A percentile compares a stretch with the other conserved stretches of the same genome.
These are phyloP conservation scores for Paecilomyces dactylethromorphus DNA, from an alignment of 2,329 filamentous ascomycete genomes.

Conservation along the genomic window DNA sequence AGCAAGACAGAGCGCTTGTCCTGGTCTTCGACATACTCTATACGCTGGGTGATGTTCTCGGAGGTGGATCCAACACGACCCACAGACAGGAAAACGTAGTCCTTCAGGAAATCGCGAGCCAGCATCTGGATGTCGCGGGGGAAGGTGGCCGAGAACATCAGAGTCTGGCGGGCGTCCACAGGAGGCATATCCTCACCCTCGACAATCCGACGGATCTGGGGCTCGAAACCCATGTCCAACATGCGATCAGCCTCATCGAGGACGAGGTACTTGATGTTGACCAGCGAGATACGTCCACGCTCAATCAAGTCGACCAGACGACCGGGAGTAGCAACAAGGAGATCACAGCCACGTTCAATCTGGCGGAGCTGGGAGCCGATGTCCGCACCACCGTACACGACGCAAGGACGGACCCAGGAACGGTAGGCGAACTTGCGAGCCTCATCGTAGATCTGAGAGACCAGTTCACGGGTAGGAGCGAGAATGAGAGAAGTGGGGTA, in stretches of 20 bases:
- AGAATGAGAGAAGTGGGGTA: conserved; percentile 94
- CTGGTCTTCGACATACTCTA: conserved; percentile 92
- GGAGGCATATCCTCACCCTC: conserved; percentile 96
- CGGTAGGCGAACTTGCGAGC: conserved; percentile 97
- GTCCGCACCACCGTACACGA: conserved; percentile 98
- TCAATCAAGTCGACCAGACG: conserved; percentile 97
- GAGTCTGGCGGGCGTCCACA: conserved; percentile 80
- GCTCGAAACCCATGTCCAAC: conserved; percentile 99
- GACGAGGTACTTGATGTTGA: conserved; percentile 98
- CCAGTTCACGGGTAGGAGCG: conserved; percentile 94
- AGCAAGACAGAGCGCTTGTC: conserved; percentile 98
- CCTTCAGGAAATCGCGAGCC: conserved; percentile 95
- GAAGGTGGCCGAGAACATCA: conserved; percentile 99
- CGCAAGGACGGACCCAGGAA: conserved; percentile 96
- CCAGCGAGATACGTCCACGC: conserved; percentile 93
- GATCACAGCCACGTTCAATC: conserved; percentile 95
- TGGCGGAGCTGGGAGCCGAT: conserved; percentile 97
- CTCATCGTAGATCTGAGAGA: conserved; percentile 98
- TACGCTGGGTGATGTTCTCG: conserved; percentile 99
- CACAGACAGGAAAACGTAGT: conserved; percentile 98
- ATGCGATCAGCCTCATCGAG: conserved; percentile 99
- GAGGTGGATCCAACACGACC: conserved; percentile 97
- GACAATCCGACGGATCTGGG: conserved; percentile 96
- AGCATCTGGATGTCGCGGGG: conserved; percentile 99
- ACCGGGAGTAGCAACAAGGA: conserved; percentile 93